phyloP scores from a whole-genome alignment of 2,329 filamentous ascomycete genomes.

The Trichoderma citrinoviride region DNA sequence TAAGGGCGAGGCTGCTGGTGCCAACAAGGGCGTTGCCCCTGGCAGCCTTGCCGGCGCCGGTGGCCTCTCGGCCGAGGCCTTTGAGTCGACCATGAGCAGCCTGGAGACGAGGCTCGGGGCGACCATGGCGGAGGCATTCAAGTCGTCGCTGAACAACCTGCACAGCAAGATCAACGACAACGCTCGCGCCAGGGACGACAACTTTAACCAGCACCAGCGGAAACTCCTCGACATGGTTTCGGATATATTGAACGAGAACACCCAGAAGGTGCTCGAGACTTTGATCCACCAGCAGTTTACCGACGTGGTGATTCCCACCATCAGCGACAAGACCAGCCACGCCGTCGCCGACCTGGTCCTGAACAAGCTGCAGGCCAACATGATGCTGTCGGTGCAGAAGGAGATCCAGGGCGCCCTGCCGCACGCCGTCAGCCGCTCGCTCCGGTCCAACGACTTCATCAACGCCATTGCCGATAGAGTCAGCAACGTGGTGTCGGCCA shows the following conservation, averaged over 20 bases:
- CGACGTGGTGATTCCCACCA: constrained; percentile 69
- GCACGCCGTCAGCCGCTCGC: constrained; percentile 48
- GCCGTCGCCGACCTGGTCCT: constrained; percentile 71
- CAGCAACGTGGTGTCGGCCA: constrained; percentile 61
- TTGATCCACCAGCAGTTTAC: constrained; percentile 77
- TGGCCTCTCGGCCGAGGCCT: constrained; percentile 44
- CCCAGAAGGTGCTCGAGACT: constrained; percentile 68
- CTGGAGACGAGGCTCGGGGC: constrained; percentile 52
- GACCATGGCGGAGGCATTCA: constrained; percentile 51
- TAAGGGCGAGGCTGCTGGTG: constrained; percentile 36
- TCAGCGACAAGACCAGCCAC: constrained; percentile 65
- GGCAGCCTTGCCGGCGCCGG: constrained; percentile 26
- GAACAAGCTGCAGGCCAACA: constrained; percentile 62
- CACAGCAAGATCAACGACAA: constrained; percentile 66
- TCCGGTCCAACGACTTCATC: constrained; percentile 72
- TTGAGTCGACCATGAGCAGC: constrained; percentile 53
- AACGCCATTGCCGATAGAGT: constrained; percentile 69
- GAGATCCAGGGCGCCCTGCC: constrained; percentile 73
- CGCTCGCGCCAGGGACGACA: constrained; percentile 48
- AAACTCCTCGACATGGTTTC: constrained; percentile 58
- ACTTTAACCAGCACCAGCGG: constrained; percentile 52
- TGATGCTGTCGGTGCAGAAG: constrained; percentile 65
- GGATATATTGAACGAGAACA: constrained; percentile 60
- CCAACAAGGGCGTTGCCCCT: constrained; percentile 27
- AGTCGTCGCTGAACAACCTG: constrained; percentile 59